Evolutionary conservation across 2,329 filamentous ascomycete genomes (phyloP), one percentile per base, ranked within the genome.

Genomic region (Aspergillus sp.): DNA sequence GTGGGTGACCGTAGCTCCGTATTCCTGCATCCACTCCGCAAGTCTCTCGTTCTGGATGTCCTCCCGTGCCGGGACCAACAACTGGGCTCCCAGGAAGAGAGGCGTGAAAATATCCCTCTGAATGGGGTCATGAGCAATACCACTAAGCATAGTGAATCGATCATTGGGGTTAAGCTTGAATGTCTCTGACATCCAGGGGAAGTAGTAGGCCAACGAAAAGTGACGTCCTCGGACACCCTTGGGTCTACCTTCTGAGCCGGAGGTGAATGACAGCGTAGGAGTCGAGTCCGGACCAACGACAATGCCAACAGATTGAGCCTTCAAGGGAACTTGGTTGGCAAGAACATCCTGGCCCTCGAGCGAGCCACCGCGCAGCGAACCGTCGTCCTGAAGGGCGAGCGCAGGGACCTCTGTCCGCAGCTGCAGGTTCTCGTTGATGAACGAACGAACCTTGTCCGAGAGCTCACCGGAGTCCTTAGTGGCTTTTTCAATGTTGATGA

Each of bases 141-240:
- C 93, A 52, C 85, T 90, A 7, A 97, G 82, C 80, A 93, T 88
- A 3, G 92, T 92, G 71, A 96, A 97, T 63, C 84, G 85, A 72
- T 88, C 88, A 47, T 91, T 83, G 9, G 87, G 82, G 0, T 86
- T 88, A 52, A 96, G 82, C 52, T 86, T 81, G 74, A 98, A 98
- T 2, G 81, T 86, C 76, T 95, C 80, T 0, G 91, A 87, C 94
- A 98, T 98, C 93, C 92, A 98, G 20, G 88, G 87, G 71, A 94
- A 96, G 78, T 96, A 98, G 68, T 90, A 88, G 1, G 92, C 85
- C 61, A 98, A 80, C 54, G 87, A 90, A 78, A 90, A 98, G 76
- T 98, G 94, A 14, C 94, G 85, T 1, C 94, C 93, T 57, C 87
- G 84, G 12, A 98, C 94, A 66, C 92, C 92, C 80, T 96, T 96